Percentiles rank a stretch among this genome's conserved stretches.
phyloP scores from a whole-genome alignment of 257 asterid species.

The Solanum corneliomulleri region DNA sequence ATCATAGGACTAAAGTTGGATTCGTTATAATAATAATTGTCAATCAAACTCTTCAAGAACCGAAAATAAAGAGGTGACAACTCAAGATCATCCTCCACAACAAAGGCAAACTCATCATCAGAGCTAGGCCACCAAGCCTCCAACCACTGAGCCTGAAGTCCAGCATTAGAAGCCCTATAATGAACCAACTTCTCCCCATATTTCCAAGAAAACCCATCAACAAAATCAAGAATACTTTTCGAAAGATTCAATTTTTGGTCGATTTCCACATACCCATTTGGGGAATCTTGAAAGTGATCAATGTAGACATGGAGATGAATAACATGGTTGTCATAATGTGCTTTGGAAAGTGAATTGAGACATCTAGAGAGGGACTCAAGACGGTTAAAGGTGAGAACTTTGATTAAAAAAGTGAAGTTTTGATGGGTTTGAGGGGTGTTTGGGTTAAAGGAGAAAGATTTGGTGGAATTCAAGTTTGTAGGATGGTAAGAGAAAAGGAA shows the following conservation, averaged over 20 bases:
- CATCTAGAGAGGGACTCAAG: slow-evolving; percentile 76
- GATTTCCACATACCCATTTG: slow-evolving; percentile 26
- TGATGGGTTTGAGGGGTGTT: slow-evolving; percentile 20
- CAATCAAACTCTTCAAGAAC: slow-evolving; percentile 55
- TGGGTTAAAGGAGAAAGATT: slow-evolving; percentile 14
- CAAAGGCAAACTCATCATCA: slow-evolving; percentile 67
- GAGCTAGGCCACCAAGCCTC: slow-evolving; percentile 69
- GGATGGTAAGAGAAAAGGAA: slow-evolving; percentile 34
- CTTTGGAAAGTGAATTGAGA: slow-evolving; percentile 58
- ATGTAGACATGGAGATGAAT: slow-evolving; percentile 72
- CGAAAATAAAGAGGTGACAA: slow-evolving; percentile 78
- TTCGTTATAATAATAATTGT: slow-evolving; percentile 50
- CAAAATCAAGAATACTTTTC: slow-evolving; percentile 44
- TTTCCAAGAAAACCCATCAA: slow-evolving; percentile 62
- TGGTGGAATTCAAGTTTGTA: slow-evolving; percentile 23
- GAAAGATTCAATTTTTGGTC: slow-evolving; percentile 46
- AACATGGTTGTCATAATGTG: slow-evolving; percentile 48
- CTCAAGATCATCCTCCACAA: slow-evolving; percentile 95
- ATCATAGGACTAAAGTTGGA: slow-evolving; percentile 55
- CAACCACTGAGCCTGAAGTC: slow-evolving; percentile 67
- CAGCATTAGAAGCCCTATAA: slow-evolving; percentile 45
- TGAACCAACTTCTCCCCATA: slow-evolving; percentile 59
- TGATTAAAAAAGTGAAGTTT: slow-evolving; percentile 67
- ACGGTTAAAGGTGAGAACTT: slow-evolving; percentile 79
- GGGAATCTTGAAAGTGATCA: slow-evolving; percentile 50